Percentiles rank a stretch among this genome's conserved stretches.
Conservation (phyloP, 179 eudicot species). For the Corrigiola litoralis region DNA sequence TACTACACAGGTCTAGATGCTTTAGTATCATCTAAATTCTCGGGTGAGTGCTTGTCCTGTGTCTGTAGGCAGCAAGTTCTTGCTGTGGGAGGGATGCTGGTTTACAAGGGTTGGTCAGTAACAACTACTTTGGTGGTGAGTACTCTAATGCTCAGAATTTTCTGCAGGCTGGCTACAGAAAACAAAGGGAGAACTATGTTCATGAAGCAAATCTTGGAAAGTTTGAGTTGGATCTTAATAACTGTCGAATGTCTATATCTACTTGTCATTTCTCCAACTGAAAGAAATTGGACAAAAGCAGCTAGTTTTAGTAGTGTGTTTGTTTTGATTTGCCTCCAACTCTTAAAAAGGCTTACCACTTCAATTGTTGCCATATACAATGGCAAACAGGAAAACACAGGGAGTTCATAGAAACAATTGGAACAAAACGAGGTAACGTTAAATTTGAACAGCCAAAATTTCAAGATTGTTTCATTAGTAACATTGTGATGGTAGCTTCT, state of each 20-base stretch:
- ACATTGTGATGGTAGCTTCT: neutral
- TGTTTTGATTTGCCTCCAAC: slow-evolving; percentile 42
- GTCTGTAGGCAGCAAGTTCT: slow-evolving; percentile 39
- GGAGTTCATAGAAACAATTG: slow-evolving; percentile 2
- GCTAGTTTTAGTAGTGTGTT: slow-evolving; percentile 33
- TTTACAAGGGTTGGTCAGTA: slow-evolving; percentile 47
- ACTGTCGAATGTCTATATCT: slow-evolving; percentile 36
- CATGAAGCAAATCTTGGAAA: slow-evolving; percentile 27
- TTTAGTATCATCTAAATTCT: slow-evolving; percentile 31
- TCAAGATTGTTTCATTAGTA: neutral
- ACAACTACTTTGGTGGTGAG: slow-evolving; percentile 40
- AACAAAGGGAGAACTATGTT: slow-evolving; percentile 15
- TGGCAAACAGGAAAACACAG: slow-evolving; percentile 21
- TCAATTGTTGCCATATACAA: slow-evolving; percentile 14
- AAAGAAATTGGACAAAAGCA: slow-evolving; percentile 11
- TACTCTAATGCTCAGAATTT: slow-evolving; percentile 36
- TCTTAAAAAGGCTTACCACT: slow-evolving; percentile 17
- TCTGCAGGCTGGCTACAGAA: slow-evolving; percentile 26
- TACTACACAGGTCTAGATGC: slow-evolving; percentile 60
- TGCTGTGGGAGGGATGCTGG: slow-evolving; percentile 37
- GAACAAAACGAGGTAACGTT: neutral
- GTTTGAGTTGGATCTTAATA: slow-evolving; percentile 41
- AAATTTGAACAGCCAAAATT: neutral
- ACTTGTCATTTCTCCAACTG: slow-evolving; percentile 29
- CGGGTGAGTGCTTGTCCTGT: slow-evolving; percentile 56